Base-by-base conservation (phyloP, 164 flowering plant species). In the Tetracentron sinense region DNA sequence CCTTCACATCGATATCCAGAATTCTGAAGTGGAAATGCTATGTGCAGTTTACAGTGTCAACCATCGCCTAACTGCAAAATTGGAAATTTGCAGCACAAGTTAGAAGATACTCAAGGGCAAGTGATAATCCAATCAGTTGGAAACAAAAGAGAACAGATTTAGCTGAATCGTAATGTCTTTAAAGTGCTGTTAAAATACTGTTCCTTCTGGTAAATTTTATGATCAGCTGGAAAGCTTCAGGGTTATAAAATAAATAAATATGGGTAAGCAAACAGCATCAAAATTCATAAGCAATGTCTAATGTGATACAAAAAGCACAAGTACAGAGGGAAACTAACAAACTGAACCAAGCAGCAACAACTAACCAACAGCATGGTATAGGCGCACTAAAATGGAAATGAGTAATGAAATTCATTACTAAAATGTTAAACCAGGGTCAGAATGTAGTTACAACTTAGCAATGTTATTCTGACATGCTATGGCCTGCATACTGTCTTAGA, bases 1-100 rank as follows among this genome's bases (percentile, higher is more conserved):
- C 29, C 52, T 21, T 61, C 29, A 33, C 31, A 20, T 29, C 31
- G 46, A 61, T 28, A 10, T 31, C 55, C 54, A 51, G 17, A 61
- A 49, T 25, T 61, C 30, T 26, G 22, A 12, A 31, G 5, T 14
- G 21, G 55, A 4, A 48, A 35, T 49, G 42, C 55, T 1, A 19
- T 29, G 5, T 31, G 15, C 19, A 22, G 10, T 30, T 47, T 20
- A 11, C 10, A 21, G 4, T 19, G n/a, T 35, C 22, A 50, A 31
- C 42, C 46, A 1, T 12, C n/a, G 21, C 11, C 8, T 33, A 56
- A 21, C 29, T 51, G 28, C 48, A 33, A 16, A 35, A 51, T 21
- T 47, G 62, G 51, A 21, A 42, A 17, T 26, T n/a, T 6, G 23
- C 22, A 10, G 3, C 22, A 52, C 11, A 30, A 33, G 21, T 23